Evolutionary conservation across 2,329 filamentous ascomycete species (phyloP).

Genomic region (Colletotrichum sansevieriae): DNA sequence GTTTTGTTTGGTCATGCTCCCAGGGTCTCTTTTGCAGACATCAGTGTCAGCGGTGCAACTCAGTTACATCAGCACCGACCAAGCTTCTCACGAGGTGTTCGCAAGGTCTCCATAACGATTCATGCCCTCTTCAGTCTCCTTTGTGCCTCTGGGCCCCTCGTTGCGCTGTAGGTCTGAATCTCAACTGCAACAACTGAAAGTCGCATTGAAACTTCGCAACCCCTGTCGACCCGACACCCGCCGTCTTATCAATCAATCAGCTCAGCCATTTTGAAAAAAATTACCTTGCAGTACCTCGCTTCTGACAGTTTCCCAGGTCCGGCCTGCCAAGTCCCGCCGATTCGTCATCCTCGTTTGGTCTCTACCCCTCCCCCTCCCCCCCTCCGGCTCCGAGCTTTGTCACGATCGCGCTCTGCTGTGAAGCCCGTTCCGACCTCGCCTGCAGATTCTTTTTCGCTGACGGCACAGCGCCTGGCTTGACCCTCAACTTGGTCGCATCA

Average conservation of each 20-base stretch:
- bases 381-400: constrained; percentile 34
- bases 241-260: constrained; percentile 33
- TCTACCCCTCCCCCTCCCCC: constrained; percentile 27
- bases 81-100: background rate
- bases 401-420: constrained; percentile 32
- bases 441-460: constrained; percentile 28
- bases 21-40: too few species aligned
- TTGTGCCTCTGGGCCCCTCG: constrained; percentile 16
- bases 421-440: constrained; percentile 23
- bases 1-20: too few species aligned
- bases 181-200: constrained; percentile 30
- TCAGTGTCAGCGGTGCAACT: background rate
- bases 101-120: background rate
- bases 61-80: constrained; percentile 1
- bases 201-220: constrained; percentile 29
- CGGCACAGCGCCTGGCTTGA: background rate
- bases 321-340: constrained; percentile 31
- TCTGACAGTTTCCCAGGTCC: constrained; percentile 6
- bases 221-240: constrained; percentile 21
- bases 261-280: constrained; percentile 3
- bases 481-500: background rate
- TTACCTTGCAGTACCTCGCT: constrained; percentile 6
- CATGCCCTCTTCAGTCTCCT: background rate
- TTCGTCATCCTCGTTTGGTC: constrained; percentile 31
- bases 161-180: constrained; percentile 14